A percentile compares a stretch with the other conserved stretches of the same genome.
phyloP scores from a whole-genome alignment of 805 yeast species.

The Millerozyma acaciae region DNA sequence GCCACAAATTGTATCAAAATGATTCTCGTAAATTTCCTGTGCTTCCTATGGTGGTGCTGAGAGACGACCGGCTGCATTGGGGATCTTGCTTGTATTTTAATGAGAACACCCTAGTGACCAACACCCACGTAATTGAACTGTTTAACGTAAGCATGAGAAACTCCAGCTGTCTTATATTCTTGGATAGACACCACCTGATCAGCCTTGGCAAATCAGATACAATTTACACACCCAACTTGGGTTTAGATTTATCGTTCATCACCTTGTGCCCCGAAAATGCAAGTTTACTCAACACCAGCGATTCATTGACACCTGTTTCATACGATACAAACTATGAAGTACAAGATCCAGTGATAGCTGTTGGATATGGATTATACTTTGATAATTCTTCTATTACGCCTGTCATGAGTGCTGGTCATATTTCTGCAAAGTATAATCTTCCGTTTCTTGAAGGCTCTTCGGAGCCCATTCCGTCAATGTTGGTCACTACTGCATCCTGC shows the following conservation, averaged over 20 bases:
- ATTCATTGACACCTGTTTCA: constrained; percentile 5
- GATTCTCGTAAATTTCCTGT: constrained; percentile 8
- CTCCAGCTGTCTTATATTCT: constrained; percentile 5
- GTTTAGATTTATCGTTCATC: constrained; percentile 39
- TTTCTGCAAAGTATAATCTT: constrained; percentile 18
- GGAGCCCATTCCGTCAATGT: constrained; percentile 12
- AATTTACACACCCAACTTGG: constrained; percentile 26
- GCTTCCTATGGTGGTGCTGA: constrained; percentile 15
- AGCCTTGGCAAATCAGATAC: constrained; percentile 13
- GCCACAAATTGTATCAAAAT: background rate
- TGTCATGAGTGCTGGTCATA: constrained; percentile 28
- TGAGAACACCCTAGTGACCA: constrained; percentile 32
- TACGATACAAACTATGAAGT: constrained; percentile 3
- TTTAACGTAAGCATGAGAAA: constrained; percentile 3
- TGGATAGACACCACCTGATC: constrained; percentile 2
- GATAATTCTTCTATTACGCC: constrained; percentile 20
- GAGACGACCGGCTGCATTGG: constrained; percentile 26
- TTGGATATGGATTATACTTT: constrained; percentile 41
- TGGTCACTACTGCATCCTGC: constrained; percentile 40
- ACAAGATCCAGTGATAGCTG: constrained; percentile 24
- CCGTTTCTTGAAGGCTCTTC: constrained; percentile 5
- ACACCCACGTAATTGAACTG: constrained; percentile 38
- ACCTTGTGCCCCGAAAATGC: constrained; percentile 12
- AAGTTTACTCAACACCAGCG: background rate
- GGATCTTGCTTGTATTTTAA: constrained; percentile 41